Evolutionary conservation across 2,329 filamentous ascomycete species (phyloP), one percentile per base, ranked within the genome.

Genomic region (Hypoxylon sp.): DNA sequence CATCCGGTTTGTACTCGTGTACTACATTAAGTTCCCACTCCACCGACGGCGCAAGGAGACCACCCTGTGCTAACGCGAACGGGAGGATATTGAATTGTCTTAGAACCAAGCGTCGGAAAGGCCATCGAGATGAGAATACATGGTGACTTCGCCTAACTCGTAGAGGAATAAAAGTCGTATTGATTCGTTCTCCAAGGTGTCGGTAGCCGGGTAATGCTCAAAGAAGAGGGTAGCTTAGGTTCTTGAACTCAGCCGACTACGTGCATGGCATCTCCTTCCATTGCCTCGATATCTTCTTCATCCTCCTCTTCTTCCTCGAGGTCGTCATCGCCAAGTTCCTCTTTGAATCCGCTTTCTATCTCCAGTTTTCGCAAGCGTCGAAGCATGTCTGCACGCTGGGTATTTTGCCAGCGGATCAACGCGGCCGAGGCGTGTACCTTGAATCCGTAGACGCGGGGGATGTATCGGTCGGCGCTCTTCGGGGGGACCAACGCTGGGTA

Each of bases 381-480:
- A 75, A 93, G 91, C 91, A 97, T 93, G 51, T 94, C 90, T 61
- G 95, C 91, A 67, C 94, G 87, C 78, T 92, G 89, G 48, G 85
- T 86, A 77, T 93, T 91, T 82, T 99, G 96, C 96, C 96, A 99
- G 75, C 96, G 89, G 73, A 94, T 90, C 73, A 99, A 84, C 2
- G 95, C 91, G 0, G 96, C 95, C 15, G 92, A 88, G 3, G 94
- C 93, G 82, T 99, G 96, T 5, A 99, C 94, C 77, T 93, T 93
- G 86, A 99, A 99, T 35, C 96, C 96, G 80, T 96, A 99, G 67
- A 97, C 92, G 65, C 92, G 89, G 24, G 96, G 96, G 62, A 95
- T 88, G 81, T 98, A 98, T 73, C 96, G 89, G 71, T 93, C 90
- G 69, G 90, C 86, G 74, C 89, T 93, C 86, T 98, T 99, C 73